Evolutionary conservation across 208 protist genomes (phyloP).

Genomic region (Leishmania turanica): DNA sequence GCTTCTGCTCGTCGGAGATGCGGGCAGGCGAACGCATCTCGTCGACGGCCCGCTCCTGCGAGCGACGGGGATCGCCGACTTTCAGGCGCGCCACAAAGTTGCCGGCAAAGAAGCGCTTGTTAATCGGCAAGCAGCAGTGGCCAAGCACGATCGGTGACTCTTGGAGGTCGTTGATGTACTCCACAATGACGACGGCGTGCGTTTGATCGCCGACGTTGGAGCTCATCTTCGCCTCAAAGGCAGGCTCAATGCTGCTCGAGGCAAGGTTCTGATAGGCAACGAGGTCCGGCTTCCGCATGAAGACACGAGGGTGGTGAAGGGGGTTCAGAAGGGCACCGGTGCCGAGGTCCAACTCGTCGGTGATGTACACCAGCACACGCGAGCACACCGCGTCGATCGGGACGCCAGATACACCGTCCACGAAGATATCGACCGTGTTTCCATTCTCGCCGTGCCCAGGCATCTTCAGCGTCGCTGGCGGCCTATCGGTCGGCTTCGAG

Average conservation of each 20-base stretch:
- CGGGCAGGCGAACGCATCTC: constrained; percentile 42
- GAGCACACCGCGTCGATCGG: constrained; percentile 58
- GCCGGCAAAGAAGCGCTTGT: constrained; percentile 41
- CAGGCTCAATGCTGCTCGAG: constrained; percentile 42
- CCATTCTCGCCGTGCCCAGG: constrained; percentile 35
- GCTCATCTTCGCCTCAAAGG: constrained; percentile 40
- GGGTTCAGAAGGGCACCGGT: constrained; percentile 35
- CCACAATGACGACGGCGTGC: constrained; percentile 64
- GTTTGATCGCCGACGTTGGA: constrained; percentile 17
- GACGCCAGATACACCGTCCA: constrained; percentile 53
- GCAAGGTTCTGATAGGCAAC: constrained; percentile 53
- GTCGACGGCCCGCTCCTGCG: constrained; percentile 45
- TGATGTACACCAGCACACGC: constrained; percentile 65
- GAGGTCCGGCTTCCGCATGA: constrained; percentile 55
- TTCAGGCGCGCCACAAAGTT: constrained; percentile 72
- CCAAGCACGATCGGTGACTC: constrained; percentile 48
- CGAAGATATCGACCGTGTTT: constrained; percentile 37
- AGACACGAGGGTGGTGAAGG: constrained; percentile 38
- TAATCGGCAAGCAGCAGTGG: constrained; percentile 65
- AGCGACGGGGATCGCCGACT: constrained; percentile 71
- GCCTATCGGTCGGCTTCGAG: constrained; percentile 26
- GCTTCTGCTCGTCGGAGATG: constrained; percentile 45
- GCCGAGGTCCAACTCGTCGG: constrained; percentile 39
- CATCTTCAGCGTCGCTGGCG: constrained; percentile 7
- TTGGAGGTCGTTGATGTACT: constrained; percentile 52